Conservation (phyloP, 805 yeast species). For the Metschnikowia corniflorae region DNA sequence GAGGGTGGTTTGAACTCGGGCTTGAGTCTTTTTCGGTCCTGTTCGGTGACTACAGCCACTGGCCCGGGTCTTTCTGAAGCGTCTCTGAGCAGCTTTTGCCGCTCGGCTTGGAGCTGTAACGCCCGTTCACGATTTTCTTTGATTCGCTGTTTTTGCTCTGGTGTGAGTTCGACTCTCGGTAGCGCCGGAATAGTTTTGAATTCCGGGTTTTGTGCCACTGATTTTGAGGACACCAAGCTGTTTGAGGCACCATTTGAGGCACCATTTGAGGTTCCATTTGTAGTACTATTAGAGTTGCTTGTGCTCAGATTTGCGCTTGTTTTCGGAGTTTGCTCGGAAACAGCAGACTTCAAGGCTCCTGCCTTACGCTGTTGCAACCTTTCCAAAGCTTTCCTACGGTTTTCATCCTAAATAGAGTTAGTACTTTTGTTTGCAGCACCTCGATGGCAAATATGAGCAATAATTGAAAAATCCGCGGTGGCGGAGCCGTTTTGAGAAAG, state of each 20-base stretch:
- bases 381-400: conserved; percentile 60
- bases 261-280: not conserved
- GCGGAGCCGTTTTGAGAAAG: no score
- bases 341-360: conserved; percentile 3
- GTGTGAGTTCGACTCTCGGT: conserved; percentile 36
- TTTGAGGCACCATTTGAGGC: not conserved
- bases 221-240: not conserved
- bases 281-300: not conserved
- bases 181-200: conserved; percentile 13
- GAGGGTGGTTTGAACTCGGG: conserved; percentile 26
- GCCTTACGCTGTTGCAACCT: conserved; percentile 46
- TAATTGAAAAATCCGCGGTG: no score
- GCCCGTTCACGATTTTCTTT: conserved; percentile 56
- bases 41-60: conserved; percentile 14
- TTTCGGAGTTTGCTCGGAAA: no score
- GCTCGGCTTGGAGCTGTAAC: conserved; percentile 37
- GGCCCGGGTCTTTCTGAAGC: conserved; percentile 8
- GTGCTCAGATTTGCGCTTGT: not conserved
- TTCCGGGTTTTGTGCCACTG: conserved; percentile 4
- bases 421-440: no score
- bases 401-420: conserved; percentile 48
- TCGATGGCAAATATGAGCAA: no score
- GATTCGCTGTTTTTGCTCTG: conserved; percentile 47
- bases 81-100: conserved; percentile 21
- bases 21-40: conserved; percentile 13